Conservation (phyloP, 2,329 filamentous ascomycete genomes). For the Aspergillus aculeatus region DNA sequence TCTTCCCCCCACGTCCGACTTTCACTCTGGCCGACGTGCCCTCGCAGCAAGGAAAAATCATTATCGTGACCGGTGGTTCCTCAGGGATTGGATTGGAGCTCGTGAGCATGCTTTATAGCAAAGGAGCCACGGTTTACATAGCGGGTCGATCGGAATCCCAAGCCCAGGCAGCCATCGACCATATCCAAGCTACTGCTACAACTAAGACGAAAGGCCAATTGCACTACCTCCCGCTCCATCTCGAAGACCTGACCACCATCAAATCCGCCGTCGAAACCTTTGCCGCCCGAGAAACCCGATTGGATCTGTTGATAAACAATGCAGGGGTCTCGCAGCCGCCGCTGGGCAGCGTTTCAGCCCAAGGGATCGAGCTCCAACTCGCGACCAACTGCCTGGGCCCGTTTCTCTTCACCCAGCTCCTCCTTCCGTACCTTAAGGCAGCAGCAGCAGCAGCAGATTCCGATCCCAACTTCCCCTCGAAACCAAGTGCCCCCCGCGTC, state of each 20-base stretch:
- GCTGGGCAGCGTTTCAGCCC: conserved; percentile 28
- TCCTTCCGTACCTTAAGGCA: conserved; percentile 37
- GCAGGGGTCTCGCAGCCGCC: conserved; percentile 39
- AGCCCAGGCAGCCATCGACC: neutral
- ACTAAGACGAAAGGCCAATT: conserved; percentile 29
- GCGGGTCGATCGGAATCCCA: neutral
- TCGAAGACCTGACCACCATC: conserved; percentile 24
- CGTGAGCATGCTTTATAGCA: conserved; percentile 10
- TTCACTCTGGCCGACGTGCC: conserved; percentile 10
- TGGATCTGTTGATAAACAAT: conserved; percentile 46
- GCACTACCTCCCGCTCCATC: conserved; percentile 50
- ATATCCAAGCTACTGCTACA: too few species aligned
- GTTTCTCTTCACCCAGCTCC: conserved; percentile 41
- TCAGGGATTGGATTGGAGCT: conserved; percentile 16
- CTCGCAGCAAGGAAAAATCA: conserved; percentile 6
- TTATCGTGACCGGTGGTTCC: conserved; percentile 11
- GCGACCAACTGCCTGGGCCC: conserved; percentile 44
- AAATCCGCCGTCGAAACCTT: conserved; percentile 33
- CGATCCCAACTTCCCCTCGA: neutral
- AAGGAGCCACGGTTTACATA: conserved; percentile 11
- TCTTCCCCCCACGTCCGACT: conserved; percentile 9
- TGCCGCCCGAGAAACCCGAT: conserved; percentile 31
- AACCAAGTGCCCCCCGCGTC: conserved; percentile 30
- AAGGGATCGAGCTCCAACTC: conserved; percentile 38
- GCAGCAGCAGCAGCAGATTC: conserved; percentile 26